Evolutionary conservation across 2,329 filamentous ascomycete genomes (phyloP).

Genomic region (Blastomyces parvus): DNA sequence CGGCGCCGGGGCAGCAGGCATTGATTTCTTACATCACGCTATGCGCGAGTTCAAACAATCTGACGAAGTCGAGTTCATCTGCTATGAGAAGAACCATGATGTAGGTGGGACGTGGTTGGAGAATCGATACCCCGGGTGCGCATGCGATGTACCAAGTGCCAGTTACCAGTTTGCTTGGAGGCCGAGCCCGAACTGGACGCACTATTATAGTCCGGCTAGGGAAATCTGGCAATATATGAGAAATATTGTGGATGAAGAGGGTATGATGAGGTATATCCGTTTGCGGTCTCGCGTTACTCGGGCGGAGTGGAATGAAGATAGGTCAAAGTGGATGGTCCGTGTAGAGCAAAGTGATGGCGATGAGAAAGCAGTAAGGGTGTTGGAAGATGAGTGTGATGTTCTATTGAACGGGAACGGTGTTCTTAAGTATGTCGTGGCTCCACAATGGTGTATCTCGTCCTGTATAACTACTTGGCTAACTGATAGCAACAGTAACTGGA

Average conservation of each 20-base stretch:
- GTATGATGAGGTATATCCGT: constrained; percentile 52
- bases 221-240: constrained; percentile 64
- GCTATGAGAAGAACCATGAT: constrained; percentile 28
- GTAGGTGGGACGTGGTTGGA: constrained; percentile 32
- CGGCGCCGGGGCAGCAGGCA: constrained; percentile 16
- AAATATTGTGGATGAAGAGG: constrained; percentile 51
- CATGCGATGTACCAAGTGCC: constrained; percentile 60
- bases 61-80: constrained; percentile 17
- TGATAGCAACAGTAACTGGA: constrained; percentile 24
- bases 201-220: constrained; percentile 55
- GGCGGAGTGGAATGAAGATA: constrained; percentile 44
- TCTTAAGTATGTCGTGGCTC: constrained; percentile 24
- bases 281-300: constrained; percentile 48
- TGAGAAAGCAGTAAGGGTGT: constrained; percentile 19
- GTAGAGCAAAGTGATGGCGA: constrained; percentile 14
- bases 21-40: constrained; percentile 18
- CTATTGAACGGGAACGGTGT: constrained; percentile 34
- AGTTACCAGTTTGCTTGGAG: constrained; percentile 61
- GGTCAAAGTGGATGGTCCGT: constrained; percentile 29
- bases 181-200: constrained; percentile 59
- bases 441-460: constrained; percentile 19
- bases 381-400: constrained; percentile 23
- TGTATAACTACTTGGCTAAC: background rate
- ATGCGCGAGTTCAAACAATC: constrained; percentile 10
- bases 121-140: constrained; percentile 51